A percentile compares a stretch with the other conserved stretches of the same genome.
These are phyloP conservation scores for Kregervanrija fluxuum DNA, from an alignment of 805 yeast genomes.

Conservation along the genomic window DNA sequence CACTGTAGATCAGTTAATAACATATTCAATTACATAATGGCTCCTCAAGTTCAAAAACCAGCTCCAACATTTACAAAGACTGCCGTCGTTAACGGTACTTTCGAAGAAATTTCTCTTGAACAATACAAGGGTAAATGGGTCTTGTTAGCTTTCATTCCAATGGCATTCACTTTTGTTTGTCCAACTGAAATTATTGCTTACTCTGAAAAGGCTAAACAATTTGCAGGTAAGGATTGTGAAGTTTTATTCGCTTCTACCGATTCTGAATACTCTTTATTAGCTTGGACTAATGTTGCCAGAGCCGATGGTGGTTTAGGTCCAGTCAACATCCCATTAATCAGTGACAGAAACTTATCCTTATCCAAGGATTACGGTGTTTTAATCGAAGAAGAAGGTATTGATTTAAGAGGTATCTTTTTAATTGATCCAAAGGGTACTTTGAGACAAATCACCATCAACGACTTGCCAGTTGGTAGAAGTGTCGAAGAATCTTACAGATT, in stretches of 20 bases:
- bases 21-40: constrained; percentile 47
- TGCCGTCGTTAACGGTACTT: constrained; percentile 94
- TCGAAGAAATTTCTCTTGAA: constrained; percentile 92
- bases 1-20: background rate
- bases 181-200: constrained; percentile 99
- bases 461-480: constrained; percentile 98
- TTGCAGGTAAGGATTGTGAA: constrained; percentile 79
- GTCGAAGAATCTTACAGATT: constrained; percentile 97
- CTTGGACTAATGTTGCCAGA: constrained; percentile 97
- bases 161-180: constrained; percentile 99
- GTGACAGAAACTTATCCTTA: constrained; percentile 95
- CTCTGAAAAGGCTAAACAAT: constrained; percentile 90
- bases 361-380: constrained; percentile 97
- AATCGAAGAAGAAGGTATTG: constrained; percentile 92
- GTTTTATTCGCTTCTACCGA: constrained; percentile 96
- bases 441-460: constrained; percentile 97
- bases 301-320: constrained; percentile 98
- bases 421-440: constrained; percentile 93
- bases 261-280: constrained; percentile 94
- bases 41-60: constrained; percentile 85
- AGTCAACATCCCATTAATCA: constrained; percentile 87
- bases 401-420: constrained; percentile 96
- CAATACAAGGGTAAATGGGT: constrained; percentile 98
- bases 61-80: constrained; percentile 96
- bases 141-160: constrained; percentile 90